These are phyloP conservation scores for Phycomyces nitens DNA, from an alignment of 192 early-diverging fungal genomes.

Conservation along the genomic window DNA sequence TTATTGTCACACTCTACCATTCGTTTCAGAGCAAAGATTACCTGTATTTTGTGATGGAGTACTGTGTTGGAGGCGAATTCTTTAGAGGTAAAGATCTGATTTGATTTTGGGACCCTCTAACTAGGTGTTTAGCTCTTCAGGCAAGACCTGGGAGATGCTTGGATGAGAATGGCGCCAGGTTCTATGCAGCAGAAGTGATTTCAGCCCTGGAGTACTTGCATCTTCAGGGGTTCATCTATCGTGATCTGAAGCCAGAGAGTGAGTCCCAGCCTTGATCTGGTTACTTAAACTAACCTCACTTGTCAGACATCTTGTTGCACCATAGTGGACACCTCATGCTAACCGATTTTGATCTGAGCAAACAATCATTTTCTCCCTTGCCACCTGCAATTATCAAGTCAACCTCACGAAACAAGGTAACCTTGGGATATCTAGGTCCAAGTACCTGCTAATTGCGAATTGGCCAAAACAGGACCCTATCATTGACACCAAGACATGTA, in stretches of 20 bases:
- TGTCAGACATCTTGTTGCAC: conserved; percentile 79
- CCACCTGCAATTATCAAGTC: conserved; percentile 67
- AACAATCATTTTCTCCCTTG: conserved; percentile 79
- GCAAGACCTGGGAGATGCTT: conserved; percentile 84
- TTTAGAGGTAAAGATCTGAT: too few species aligned
- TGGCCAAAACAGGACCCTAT: conserved; percentile 46
- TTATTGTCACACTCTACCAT: conserved; percentile 84
- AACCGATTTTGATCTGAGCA: conserved; percentile 98
- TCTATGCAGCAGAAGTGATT: conserved; percentile 97
- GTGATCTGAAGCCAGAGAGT: conserved; percentile 98
- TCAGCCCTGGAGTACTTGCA: conserved; percentile 96
- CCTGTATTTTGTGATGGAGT: conserved; percentile 84
- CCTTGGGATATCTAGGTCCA: background rate
- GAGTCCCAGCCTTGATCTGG: conserved; percentile 27
- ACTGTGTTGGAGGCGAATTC: conserved; percentile 84
- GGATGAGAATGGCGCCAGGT: conserved; percentile 83
- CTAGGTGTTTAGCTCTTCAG: conserved; percentile 63
- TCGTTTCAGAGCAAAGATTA: conserved; percentile 81
- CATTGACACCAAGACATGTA: conserved; percentile 89
- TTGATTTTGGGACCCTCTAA: background rate
- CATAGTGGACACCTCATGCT: conserved; percentile 97
- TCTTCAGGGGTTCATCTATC: conserved; percentile 93
- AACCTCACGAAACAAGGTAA: conserved; percentile 54
- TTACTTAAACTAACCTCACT: background rate
- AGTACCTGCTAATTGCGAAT: background rate